Conservation (phyloP, 2,329 filamentous ascomycete genomes). For the Fusarium nematophilum region DNA sequence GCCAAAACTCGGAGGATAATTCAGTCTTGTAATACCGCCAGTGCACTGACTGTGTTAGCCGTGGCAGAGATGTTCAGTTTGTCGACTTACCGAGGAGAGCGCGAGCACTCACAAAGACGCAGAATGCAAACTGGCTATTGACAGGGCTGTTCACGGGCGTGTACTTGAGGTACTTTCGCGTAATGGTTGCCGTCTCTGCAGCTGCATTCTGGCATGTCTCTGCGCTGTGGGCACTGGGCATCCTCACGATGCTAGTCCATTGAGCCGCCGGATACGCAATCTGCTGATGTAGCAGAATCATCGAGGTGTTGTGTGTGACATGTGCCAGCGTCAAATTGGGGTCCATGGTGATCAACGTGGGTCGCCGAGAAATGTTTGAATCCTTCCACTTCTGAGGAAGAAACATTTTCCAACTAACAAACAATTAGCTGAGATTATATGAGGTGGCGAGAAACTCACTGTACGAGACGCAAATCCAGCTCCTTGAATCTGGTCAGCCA, state of each 20-base stretch:
- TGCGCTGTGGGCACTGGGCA: conserved; percentile 59
- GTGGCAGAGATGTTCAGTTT: rapidly evolving
- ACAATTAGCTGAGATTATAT: background rate
- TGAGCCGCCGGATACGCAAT: conserved; percentile 56
- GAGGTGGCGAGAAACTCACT: conserved; percentile 32
- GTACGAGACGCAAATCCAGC: conserved; percentile 57
- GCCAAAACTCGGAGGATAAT: conserved; percentile 42
- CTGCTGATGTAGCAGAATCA: conserved; percentile 60
- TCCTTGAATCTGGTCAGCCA: conserved; percentile 61
- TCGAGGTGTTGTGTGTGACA: conserved; percentile 61
- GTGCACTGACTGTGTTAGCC: conserved; percentile 22
- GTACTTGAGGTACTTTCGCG: conserved; percentile 57
- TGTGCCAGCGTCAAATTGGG: conserved; percentile 62
- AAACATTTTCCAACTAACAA: conserved; percentile 55
- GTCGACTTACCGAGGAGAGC: conserved; percentile 48
- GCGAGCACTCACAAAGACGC: conserved; percentile 58
- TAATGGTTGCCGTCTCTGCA: conserved; percentile 58
- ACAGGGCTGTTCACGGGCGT: conserved; percentile 37
- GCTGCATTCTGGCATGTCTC: conserved; percentile 62
- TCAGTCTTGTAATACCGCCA: conserved; percentile 34
- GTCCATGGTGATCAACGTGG: conserved; percentile 52
- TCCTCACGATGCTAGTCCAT: conserved; percentile 41
- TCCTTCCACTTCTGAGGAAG: conserved; percentile 57
- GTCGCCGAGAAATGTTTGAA: conserved; percentile 44
- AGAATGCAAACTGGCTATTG: conserved; percentile 57